phyloP scores from a whole-genome alignment of 1,284 basidiomycete genomes.

The Ustilago hordei region DNA sequence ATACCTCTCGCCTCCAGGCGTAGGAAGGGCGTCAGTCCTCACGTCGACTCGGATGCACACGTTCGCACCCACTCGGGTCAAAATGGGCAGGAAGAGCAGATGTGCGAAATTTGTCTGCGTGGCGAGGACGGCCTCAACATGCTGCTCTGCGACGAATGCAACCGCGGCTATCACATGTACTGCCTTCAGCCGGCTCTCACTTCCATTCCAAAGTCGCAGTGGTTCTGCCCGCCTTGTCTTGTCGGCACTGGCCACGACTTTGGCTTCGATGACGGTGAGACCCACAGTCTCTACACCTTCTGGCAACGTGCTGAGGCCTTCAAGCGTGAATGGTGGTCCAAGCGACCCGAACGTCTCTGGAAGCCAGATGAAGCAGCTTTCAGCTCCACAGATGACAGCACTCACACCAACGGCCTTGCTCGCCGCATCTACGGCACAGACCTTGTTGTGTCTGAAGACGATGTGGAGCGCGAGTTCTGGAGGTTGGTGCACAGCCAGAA shows the following conservation, averaged over 20 bases:
- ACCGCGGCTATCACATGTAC: slow-evolving; percentile 93
- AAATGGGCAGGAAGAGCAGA: slow-evolving; percentile 45
- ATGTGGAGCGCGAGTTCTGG: slow-evolving; percentile 97
- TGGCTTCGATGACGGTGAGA: slow-evolving; percentile 97
- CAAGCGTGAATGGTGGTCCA: slow-evolving; percentile 76
- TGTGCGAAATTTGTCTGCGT: slow-evolving; percentile 75
- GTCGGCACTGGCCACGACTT: slow-evolving; percentile 96
- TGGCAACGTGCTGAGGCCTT: slow-evolving; percentile 91
- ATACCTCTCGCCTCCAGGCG: slow-evolving; percentile 30
- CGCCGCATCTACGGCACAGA: slow-evolving; percentile 65
- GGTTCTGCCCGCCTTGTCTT: slow-evolving; percentile 95
- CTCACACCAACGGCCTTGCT: slow-evolving; percentile 47
- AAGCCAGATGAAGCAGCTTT: slow-evolving; percentile 19
- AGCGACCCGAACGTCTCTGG: slow-evolving; percentile 47
- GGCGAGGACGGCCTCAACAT: slow-evolving; percentile 89
- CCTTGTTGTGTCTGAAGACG: slow-evolving; percentile 81
- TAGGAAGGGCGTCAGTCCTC: slow-evolving; percentile 41
- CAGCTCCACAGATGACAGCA: neutral
- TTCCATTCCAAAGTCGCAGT: slow-evolving; percentile 88
- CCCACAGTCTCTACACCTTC: slow-evolving; percentile 91
- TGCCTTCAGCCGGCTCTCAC: slow-evolving; percentile 91
- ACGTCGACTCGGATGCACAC: slow-evolving; percentile 27
- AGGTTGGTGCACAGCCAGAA: slow-evolving; percentile 86
- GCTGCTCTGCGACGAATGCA: slow-evolving; percentile 96
- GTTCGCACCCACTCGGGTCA: slow-evolving; percentile 11